Evolutionary conservation across 2,329 filamentous ascomycete genomes (phyloP).

Genomic region (Fusarium devonianum): DNA sequence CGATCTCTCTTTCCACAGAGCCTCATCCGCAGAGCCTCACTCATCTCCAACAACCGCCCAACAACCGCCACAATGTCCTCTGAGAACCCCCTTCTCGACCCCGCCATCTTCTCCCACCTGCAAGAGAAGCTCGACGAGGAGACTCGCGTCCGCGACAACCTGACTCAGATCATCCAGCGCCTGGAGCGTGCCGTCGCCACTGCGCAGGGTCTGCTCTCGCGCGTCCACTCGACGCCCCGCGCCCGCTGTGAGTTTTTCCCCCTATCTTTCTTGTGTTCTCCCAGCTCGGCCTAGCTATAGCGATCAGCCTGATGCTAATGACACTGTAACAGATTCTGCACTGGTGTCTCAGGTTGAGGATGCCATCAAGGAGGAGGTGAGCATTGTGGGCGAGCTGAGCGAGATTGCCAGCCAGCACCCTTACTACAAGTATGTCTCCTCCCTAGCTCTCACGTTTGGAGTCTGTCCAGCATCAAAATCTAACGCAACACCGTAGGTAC

Average conservation of each 20-base stretch:
- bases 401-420: conserved; percentile 82
- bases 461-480: conserved; percentile 2
- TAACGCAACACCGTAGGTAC: conserved; percentile 57
- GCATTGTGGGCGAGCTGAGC: conserved; percentile 74
- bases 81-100: conserved; percentile 63
- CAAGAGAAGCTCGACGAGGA: conserved; percentile 93
- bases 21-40: conserved; percentile 34
- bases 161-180: conserved; percentile 80
- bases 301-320: neutral
- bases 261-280: too few species aligned
- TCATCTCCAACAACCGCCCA: conserved; percentile 9
- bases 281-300: neutral
- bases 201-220: conserved; percentile 82
- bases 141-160: conserved; percentile 78
- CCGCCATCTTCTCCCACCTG: conserved; percentile 84
- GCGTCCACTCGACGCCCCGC: conserved; percentile 86
- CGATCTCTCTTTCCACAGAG: conserved; percentile 14
- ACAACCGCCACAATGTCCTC: conserved; percentile 42
- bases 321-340: conserved; percentile 57
- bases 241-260: conserved; percentile 54
- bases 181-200: conserved; percentile 85
- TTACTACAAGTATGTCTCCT: conserved; percentile 85
- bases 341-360: conserved; percentile 75
- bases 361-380: conserved; percentile 74
- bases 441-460: neutral